These are phyloP conservation scores for Boletus rufocinnamomeus DNA, from an alignment of 768 basidiomycete species.

Conservation along the genomic window DNA sequence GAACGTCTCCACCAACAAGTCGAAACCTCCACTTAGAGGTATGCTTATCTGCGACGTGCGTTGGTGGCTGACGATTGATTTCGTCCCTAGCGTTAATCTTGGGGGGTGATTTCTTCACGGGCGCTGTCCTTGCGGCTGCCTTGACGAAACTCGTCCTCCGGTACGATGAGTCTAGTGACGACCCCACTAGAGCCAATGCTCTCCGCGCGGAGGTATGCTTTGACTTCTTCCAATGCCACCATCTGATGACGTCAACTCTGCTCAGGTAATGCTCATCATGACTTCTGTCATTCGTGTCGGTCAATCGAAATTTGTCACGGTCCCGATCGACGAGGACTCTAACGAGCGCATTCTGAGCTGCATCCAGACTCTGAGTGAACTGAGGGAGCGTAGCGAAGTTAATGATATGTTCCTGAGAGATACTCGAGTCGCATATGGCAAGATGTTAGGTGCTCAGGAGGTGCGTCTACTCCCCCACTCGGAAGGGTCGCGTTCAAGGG, in stretches of 20 bases:
- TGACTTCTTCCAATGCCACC: not conserved
- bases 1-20: conserved; percentile 77
- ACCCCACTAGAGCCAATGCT: conserved; percentile 61
- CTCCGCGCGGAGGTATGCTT: conserved; percentile 77
- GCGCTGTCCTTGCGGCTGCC: conserved; percentile 83
- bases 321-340: conserved; percentile 98
- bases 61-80: not conserved
- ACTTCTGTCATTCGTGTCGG: conserved; percentile 95
- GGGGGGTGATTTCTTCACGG: conserved; percentile 97
- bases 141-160: conserved; percentile 91
- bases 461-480: conserved; percentile 39
- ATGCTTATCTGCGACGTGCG: conserved; percentile 19
- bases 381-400: conserved; percentile 57
- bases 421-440: conserved; percentile 88
- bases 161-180: conserved; percentile 52
- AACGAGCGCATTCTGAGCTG: conserved; percentile 96
- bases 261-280: conserved; percentile 95
- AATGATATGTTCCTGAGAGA: conserved; percentile 80
- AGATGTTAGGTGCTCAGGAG: conserved; percentile 96
- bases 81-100: conserved; percentile 68
- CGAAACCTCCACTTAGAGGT: conserved; percentile 91
- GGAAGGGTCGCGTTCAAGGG: not conserved
- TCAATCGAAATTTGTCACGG: conserved; percentile 91
- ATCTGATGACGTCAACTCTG: not conserved
- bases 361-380: conserved; percentile 87